Evolutionary conservation across 768 basidiomycete species (phyloP), one percentile per base, ranked within the genome.

Genomic region (Pluteus cervinus): DNA sequence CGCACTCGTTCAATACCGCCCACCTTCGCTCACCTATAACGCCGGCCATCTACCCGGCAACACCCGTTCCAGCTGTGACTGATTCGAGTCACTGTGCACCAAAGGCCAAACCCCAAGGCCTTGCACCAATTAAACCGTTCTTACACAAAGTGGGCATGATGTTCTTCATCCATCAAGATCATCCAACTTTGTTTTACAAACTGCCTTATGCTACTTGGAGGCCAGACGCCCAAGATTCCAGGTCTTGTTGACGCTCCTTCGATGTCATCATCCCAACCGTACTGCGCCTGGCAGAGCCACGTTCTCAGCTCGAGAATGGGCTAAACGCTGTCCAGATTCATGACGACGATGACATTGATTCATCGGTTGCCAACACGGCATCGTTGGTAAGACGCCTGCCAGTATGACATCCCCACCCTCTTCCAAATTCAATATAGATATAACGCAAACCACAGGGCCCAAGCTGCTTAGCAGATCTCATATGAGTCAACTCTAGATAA

Each of bases 151-250:
- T n/a, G n/a, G n/a, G n/a, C n/a, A n/a, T 52, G 89, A 94, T 58
- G 84, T 91, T 6, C 69, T 94, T 10, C 75, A 86, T 34, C 81
- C 89, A 29, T 90, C 86, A 8, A 75, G 86, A 29, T 91, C 88
- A 0, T 84, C 86, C 3, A 85, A 81, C 29, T 76, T 73, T 30
- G 85, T 89, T 4, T 69, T 94, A 6, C 88, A 92, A 54, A 85
- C 87, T 0, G 89, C 90, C 0, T 61, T 89, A 0, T 89, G 89
- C 55, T 92, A 92, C 53, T 64, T 93, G 9, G 87, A 89, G 57
- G 86, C 84, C 3, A 71, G 88, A 15, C 79, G 4, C 53, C 64
- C 15, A 80, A 75, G 52, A 61, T 91, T 10, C 77, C 83, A 1
- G 78, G 80, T 30, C 64, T 87, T 7, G 63, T 75, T 31, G 57